Evolutionary conservation across 2,329 filamentous ascomycete genomes (phyloP).

Genomic region (Trichophyton verrucosum): DNA sequence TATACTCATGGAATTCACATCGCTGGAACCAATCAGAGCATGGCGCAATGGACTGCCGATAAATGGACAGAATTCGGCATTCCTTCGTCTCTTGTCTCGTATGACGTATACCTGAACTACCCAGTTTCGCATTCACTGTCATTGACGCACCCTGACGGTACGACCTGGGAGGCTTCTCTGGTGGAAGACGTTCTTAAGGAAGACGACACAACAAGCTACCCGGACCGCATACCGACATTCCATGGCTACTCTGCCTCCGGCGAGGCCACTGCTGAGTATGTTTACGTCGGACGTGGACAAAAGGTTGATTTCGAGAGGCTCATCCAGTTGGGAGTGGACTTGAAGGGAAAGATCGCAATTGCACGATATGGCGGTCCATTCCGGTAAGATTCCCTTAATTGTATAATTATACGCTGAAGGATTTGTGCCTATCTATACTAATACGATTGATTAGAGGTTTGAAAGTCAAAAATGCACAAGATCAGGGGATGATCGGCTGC

Average conservation of each 20-base stretch:
- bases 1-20: slow-evolving; percentile 23
- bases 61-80: slow-evolving; percentile 21
- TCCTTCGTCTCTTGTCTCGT: slow-evolving; percentile 16
- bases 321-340: slow-evolving; percentile 29
- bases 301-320: slow-evolving; percentile 37
- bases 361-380: slow-evolving; percentile 36
- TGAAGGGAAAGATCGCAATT: slow-evolving; percentile 39
- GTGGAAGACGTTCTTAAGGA: slow-evolving; percentile 16
- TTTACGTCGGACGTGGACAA: slow-evolving; percentile 33
- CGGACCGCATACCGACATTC: slow-evolving; percentile 33
- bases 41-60: slow-evolving; percentile 23
- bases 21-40: slow-evolving; percentile 21
- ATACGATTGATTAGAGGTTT: slow-evolving; percentile 23
- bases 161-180: slow-evolving; percentile 13
- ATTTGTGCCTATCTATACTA: neutral
- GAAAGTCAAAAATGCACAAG: slow-evolving; percentile 38
- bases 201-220: slow-evolving; percentile 17
- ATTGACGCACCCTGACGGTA: slow-evolving; percentile 16
- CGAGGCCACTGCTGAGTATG: slow-evolving; percentile 36
- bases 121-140: slow-evolving; percentile 19
- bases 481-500: slow-evolving; percentile 33
- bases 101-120: slow-evolving; percentile 21
- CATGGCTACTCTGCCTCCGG: slow-evolving; percentile 38
- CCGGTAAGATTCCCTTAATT: slow-evolving; percentile 9
- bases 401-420: neutral